phyloP scores from a whole-genome alignment of 2,329 filamentous ascomycete species.

The Beauveria caledonica region DNA sequence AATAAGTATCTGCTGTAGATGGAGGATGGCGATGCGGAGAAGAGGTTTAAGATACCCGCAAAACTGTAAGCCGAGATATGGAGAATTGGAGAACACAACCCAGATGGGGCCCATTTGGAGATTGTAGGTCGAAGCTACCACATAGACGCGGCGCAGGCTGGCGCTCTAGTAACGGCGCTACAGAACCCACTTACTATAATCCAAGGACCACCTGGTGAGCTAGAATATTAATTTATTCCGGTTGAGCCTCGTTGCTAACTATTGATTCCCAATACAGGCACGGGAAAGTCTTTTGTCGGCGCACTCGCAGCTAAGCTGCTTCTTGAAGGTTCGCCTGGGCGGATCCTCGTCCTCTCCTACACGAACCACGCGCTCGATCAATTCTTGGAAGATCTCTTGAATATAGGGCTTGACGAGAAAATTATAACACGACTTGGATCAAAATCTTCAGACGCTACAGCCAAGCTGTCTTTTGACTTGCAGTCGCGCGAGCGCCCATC shows the following conservation, averaged over 20 bases:
- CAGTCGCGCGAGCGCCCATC: neutral
- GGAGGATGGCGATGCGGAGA: conserved; percentile 5
- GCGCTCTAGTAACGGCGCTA: conserved; percentile 46
- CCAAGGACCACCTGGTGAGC: conserved; percentile 62
- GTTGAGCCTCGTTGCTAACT: neutral
- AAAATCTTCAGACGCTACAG: conserved; percentile 45
- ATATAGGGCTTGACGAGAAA: conserved; percentile 43
- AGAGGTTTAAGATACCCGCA: neutral
- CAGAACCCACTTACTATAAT: conserved; percentile 49
- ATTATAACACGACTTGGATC: conserved; percentile 56
- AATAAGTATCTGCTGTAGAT: conserved; percentile 40
- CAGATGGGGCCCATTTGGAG: neutral
- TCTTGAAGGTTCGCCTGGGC: conserved; percentile 37
- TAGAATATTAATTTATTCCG: neutral
- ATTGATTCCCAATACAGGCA: conserved; percentile 36
- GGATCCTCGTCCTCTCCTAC: conserved; percentile 56
- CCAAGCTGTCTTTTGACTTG: conserved; percentile 36
- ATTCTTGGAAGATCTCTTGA: conserved; percentile 55
- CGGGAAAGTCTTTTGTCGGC: conserved; percentile 69
- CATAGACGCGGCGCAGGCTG: conserved; percentile 32
- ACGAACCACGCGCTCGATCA: conserved; percentile 62
- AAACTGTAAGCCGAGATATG: conserved; percentile 4
- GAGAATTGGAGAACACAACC: neutral
- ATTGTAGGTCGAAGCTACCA: conserved; percentile 11
- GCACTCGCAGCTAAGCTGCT: conserved; percentile 52